phyloP scores from a whole-genome alignment of 352 stramenopile genomes.

The Globisporangium rhizosaccharum region DNA sequence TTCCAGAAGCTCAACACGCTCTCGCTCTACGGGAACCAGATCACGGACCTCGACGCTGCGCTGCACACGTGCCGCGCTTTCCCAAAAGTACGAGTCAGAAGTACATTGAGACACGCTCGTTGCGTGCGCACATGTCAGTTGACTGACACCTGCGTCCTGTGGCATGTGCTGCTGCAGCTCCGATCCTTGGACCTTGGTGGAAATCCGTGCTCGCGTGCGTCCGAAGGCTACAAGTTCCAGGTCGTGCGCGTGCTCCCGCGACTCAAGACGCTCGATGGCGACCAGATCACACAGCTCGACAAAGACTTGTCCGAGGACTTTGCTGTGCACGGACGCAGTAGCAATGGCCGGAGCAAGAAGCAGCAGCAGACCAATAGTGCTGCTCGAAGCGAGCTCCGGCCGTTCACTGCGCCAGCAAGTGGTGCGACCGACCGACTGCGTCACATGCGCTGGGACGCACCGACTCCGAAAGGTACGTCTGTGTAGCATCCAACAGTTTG shows the following conservation, averaged over 20 bases:
- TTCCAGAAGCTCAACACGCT: conserved; percentile 52
- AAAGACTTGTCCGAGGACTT: conserved; percentile 73
- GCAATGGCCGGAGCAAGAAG: conserved; percentile 2
- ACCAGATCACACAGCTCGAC: conserved; percentile 65
- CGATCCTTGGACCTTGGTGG: conserved; percentile 64
- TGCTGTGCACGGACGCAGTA: conserved; percentile 21
- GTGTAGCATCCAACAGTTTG: neutral
- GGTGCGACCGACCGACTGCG: neutral
- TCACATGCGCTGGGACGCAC: conserved; percentile 8
- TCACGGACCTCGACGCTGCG: conserved; percentile 34
- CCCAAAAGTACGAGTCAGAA: conserved; percentile 27
- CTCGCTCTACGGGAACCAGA: conserved; percentile 55
- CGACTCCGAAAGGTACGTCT: conserved; percentile 6
- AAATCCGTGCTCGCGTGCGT: conserved; percentile 61
- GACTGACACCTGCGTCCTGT: neutral
- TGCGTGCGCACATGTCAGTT: too few relatives aligned
- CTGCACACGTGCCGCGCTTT: conserved; percentile 50
- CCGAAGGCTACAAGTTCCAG: conserved; percentile 71
- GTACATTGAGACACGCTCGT: too few relatives aligned
- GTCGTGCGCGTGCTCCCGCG: conserved; percentile 53
- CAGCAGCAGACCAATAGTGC: conserved; percentile 9
- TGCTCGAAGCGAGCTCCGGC: conserved; percentile 11
- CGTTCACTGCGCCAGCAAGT: conserved; percentile 31
- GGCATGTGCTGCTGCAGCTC: conserved; percentile 22
- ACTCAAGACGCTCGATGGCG: conserved; percentile 66